Evolutionary conservation across 2,329 filamentous ascomycete genomes (phyloP), one percentile per base, ranked within the genome.

Genomic region (Talaromyces pinophilus): DNA sequence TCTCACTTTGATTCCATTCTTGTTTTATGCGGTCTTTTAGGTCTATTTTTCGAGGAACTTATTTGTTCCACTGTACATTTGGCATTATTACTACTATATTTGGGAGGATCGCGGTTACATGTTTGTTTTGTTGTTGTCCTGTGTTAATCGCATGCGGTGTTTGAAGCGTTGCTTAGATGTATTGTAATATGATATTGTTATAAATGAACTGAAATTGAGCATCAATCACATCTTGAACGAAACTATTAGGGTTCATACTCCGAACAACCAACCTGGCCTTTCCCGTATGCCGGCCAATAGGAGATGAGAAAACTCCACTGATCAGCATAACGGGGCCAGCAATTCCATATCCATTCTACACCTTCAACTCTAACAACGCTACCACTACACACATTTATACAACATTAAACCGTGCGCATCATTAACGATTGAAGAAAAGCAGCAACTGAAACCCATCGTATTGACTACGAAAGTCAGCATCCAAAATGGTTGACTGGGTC

Each of bases 401-500:
- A 22, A 54, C 25, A 17, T n/a, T n/a, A n/a, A 30, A 11, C 19
- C 15, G 25, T 30, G 28, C 28, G 50, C 25, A n/a, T 33, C 6
- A n/a, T 11, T 40, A 25, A 5, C 6, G 54, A 25, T 22, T 22
- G 54, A 57, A 11, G 17, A 38, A 6, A 1, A 7, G 13, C 7
- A 25, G 11, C 19, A 55, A 38, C 7, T 25, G 15, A 17, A 13
- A 19, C 17, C n/a, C 38, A 22, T 59, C 10, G 8, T 22, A 5
- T 13, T 22, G 30, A 60, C 11, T 17, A 38, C 52, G 11, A 33
- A n/a, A 40, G n/a, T 13, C 38, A 13, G 40, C 25, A 60, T 22
- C 60, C 72, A 73, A 70, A 65, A 84, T 85, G 79, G 82, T 86
- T 68, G 87, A 96, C 84, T 96, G 92, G 92, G 82, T 91, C 81